Evolutionary conservation across 352 stramenopile genomes (phyloP).

Genomic region (Ophiocytium majus): DNA sequence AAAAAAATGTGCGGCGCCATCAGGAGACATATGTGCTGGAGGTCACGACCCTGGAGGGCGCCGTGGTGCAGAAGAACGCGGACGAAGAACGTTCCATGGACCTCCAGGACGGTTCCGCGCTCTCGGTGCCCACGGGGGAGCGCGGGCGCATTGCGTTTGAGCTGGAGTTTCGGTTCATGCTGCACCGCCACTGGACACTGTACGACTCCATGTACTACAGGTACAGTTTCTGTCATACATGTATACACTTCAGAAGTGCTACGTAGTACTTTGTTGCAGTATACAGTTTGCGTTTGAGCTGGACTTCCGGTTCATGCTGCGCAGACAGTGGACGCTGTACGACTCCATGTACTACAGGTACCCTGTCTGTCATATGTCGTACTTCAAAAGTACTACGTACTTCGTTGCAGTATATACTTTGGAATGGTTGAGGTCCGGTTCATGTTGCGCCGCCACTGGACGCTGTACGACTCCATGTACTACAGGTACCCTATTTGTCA

Average conservation of each 20-base stretch:
- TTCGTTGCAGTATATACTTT: too few relatives aligned
- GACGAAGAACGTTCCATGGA: conserved; percentile 24
- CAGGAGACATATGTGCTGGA: too few relatives aligned
- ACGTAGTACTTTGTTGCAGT: too few relatives aligned
- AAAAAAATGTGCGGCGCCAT: too few relatives aligned
- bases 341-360: conserved; percentile 35
- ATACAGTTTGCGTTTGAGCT: conserved; percentile 80
- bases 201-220: conserved; percentile 46
- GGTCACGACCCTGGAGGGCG: conserved; percentile 42
- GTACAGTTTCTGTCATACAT: too few relatives aligned
- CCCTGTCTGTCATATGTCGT: too few relatives aligned
- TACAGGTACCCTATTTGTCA: too few relatives aligned
- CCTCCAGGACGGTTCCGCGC: conserved; percentile 33
- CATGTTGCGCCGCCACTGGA: conserved; percentile 72
- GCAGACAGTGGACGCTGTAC: conserved; percentile 66
- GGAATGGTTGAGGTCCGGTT: too few relatives aligned
- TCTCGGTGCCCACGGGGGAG: conserved; percentile 49
- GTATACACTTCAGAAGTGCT: too few relatives aligned
- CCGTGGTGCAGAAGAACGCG: conserved; percentile 51
- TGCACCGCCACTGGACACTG: conserved; percentile 71
- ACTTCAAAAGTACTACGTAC: too few relatives aligned
- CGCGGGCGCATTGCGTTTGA: conserved; percentile 76
- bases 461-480: conserved; percentile 47
- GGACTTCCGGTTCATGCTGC: conserved; percentile 93
- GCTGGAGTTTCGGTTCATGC: conserved; percentile 92